These are phyloP conservation scores for Tricholoma furcatifolium DNA, from an alignment of 768 basidiomycete genomes.

Conservation along the genomic window DNA sequence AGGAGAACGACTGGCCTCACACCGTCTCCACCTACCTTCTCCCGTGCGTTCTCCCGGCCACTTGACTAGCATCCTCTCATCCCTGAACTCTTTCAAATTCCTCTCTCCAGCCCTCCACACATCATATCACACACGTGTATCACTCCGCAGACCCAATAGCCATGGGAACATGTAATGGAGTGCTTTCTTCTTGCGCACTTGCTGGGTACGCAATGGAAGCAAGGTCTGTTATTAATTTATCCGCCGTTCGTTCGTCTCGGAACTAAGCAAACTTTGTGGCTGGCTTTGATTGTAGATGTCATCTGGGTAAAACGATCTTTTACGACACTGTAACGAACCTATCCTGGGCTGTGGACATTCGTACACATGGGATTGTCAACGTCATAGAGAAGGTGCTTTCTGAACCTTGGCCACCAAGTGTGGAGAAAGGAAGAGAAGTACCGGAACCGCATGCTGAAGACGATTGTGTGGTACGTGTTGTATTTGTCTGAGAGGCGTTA, in stretches of 20 bases:
- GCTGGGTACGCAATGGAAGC: constrained; percentile 91
- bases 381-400: constrained; percentile 75
- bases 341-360: constrained; percentile 82
- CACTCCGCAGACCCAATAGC: constrained; percentile 95
- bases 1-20: constrained; percentile 79
- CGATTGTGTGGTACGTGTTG: constrained; percentile 66
- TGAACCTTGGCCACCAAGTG: constrained; percentile 67
- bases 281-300: constrained; percentile 52
- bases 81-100: neutral
- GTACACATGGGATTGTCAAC: constrained; percentile 75
- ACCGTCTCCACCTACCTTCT: constrained; percentile 80
- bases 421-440: constrained; percentile 62
- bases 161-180: constrained; percentile 84
- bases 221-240: constrained; percentile 34
- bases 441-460: constrained; percentile 51
- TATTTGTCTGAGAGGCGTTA: neutral
- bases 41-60: constrained; percentile 50
- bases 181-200: constrained; percentile 77
- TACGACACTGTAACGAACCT: constrained; percentile 91
- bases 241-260: constrained; percentile 4
- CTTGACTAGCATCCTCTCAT: neutral
- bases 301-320: constrained; percentile 80
- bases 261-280: neutral
- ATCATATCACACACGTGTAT: constrained; percentile 87
- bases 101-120: constrained; percentile 57